Percentiles rank a stretch among this genome's conserved stretches.
phyloP scores from a whole-genome alignment of 176 grass and related monocot species.

The Avena atlantica region DNA sequence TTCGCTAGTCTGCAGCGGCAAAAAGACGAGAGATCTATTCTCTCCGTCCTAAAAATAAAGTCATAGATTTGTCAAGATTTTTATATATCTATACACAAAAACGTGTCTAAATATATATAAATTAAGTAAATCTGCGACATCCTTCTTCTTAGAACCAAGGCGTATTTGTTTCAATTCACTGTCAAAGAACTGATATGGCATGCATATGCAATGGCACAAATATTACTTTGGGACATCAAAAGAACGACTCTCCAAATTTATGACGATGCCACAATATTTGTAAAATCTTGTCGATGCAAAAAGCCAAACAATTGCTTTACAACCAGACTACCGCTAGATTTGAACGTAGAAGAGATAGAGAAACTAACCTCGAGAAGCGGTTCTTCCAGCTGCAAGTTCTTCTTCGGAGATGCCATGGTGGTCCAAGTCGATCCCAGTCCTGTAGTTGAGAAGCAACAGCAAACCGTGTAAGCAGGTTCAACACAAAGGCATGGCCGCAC shows the following conservation, averaged over 20 bases:
- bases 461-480: background rate
- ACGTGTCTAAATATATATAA: too few relatives aligned
- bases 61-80: too few relatives aligned
- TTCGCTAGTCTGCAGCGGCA: background rate
- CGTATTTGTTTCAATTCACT: background rate
- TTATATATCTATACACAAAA: too few relatives aligned
- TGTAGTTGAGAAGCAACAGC: background rate
- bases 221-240: background rate
- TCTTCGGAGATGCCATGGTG: slow-evolving; percentile 27
- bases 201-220: background rate
- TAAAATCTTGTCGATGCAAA: background rate
- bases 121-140: too few relatives aligned
- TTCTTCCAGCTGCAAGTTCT: slow-evolving; percentile 22
- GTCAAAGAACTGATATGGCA: background rate
- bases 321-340: background rate
- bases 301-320: background rate
- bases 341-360: background rate
- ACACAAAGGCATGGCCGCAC: background rate
- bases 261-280: background rate
- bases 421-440: background rate
- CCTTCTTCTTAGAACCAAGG: too few relatives aligned
- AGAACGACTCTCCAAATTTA: background rate
- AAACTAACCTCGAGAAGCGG: slow-evolving; percentile 46
- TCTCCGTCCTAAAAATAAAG: too few relatives aligned
- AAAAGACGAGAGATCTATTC: background rate